Conservation (phyloP, 2,329 filamentous ascomycete genomes). For the Cladophialophora exuberans region DNA sequence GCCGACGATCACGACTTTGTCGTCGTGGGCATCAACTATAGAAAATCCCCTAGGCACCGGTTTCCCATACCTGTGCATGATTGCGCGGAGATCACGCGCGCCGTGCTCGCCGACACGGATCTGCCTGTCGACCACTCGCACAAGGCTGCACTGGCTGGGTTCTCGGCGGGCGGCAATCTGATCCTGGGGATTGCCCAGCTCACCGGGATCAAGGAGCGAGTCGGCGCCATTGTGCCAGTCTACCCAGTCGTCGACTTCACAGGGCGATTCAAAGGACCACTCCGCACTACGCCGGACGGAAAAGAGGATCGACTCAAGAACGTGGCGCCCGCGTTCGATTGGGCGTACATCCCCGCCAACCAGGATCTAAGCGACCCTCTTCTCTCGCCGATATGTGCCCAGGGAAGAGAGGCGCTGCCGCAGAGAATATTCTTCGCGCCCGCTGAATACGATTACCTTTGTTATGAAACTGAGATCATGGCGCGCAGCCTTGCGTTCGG, state of each 20-base stretch:
- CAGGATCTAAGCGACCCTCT: slow-evolving; percentile 43
- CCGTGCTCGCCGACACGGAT: slow-evolving; percentile 47
- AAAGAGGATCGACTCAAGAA: slow-evolving; percentile 34
- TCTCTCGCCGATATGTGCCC: slow-evolving; percentile 45
- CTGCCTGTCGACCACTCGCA: slow-evolving; percentile 50
- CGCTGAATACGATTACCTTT: slow-evolving; percentile 52
- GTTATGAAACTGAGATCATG: slow-evolving; percentile 44
- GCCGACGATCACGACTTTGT: slow-evolving; percentile 46
- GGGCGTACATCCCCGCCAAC: slow-evolving; percentile 46
- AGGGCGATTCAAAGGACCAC: slow-evolving; percentile 37
- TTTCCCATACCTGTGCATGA: slow-evolving; percentile 54
- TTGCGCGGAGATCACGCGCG: slow-evolving; percentile 47
- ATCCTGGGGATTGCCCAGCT: slow-evolving; percentile 39
- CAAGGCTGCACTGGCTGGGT: slow-evolving; percentile 49
- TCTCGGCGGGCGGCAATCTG: slow-evolving; percentile 15
- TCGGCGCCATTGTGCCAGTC: slow-evolving; percentile 47
- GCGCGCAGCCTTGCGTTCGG: slow-evolving; percentile 35
- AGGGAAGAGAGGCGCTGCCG: slow-evolving; percentile 42
- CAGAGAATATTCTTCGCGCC: slow-evolving; percentile 49
- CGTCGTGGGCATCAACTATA: slow-evolving; percentile 55
- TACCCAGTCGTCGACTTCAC: slow-evolving; percentile 52
- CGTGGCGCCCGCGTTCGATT: slow-evolving; percentile 40
- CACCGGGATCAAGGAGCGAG: slow-evolving; percentile 38
- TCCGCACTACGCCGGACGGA: slow-evolving; percentile 28
- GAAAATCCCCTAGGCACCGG: slow-evolving; percentile 48